Evolutionary conservation across 768 basidiomycete genomes (phyloP), one percentile per base, ranked within the genome.

Genomic region (Hericium coralloides): DNA sequence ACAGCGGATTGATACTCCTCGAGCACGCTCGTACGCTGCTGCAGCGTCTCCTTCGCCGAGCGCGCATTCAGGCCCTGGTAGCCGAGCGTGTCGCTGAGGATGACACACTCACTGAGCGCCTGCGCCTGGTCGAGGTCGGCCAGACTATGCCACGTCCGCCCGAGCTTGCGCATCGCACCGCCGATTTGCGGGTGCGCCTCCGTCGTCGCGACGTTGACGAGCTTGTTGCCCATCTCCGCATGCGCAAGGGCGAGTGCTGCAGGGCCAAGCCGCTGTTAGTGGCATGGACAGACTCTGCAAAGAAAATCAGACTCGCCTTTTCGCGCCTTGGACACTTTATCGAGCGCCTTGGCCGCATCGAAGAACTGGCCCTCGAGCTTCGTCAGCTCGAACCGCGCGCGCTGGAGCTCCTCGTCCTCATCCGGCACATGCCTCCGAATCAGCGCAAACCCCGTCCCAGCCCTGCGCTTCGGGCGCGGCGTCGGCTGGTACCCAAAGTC

Each of bases 41-140:
- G 80, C 9, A 98, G 72, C 0, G 97, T 95, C 69, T 95, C 93
- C 69, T 97, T 98, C 1, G 97, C 97, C 18, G 95, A 92, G 48
- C 89, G 81, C n/a, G 97, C 93, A 66, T 99, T 98, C 73, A 95
- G 78, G 18, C 94, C 91, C 70, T 98, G 95, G 70, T 99, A 99
- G 2, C 93, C 93, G 53, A 98, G 74, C 0, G 92, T 87, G 70
- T 99, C 97, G n/a, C 94, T 95, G 25, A 99, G 72, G 45, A 98
- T 87, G 26, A 98, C 92, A 63, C 91, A 92, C 77, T 98, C 95
- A 64, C 89, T 93, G 59, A 93, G 89, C 36, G 92, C 84, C 70
- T 97, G 92, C 3, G 92, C 89, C 60, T 90, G 87, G 62, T 92
- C 87, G 57, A 97, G 79, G 66, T 95, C 94, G 2, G 92, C 85